Evolutionary conservation across 768 basidiomycete species (phyloP).

Genomic region (Tephrocybe sp.): DNA sequence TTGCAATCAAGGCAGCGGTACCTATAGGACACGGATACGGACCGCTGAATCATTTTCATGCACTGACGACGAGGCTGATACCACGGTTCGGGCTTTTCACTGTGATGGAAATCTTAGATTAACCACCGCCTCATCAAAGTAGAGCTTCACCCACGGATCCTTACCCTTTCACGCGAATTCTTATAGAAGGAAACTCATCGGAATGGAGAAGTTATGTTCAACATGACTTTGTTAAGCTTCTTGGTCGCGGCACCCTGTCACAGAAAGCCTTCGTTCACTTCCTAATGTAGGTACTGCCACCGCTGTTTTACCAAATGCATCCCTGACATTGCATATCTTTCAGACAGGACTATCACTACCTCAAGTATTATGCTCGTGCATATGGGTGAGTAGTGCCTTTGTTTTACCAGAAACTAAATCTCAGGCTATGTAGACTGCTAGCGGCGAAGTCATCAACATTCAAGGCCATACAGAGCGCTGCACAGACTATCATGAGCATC

Average conservation of each 20-base stretch:
- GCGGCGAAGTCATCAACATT: constrained; percentile 75
- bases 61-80: constrained; percentile 44
- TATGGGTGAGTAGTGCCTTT: constrained; percentile 48
- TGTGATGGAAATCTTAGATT: not conserved
- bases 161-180: constrained; percentile 63
- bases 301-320: not conserved
- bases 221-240: constrained; percentile 78
- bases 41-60: constrained; percentile 84
- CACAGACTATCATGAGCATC: constrained; percentile 60
- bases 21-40: constrained; percentile 75
- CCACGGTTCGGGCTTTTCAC: constrained; percentile 34
- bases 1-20: constrained; percentile 67
- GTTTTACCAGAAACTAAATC: not conserved
- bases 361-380: constrained; percentile 84
- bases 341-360: constrained; percentile 80
- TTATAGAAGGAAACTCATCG: constrained; percentile 53
- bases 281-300: constrained; percentile 57
- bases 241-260: constrained; percentile 71
- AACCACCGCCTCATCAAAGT: not conserved
- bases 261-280: constrained; percentile 75
- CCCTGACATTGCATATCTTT: not conserved
- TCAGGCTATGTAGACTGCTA: constrained; percentile 49
- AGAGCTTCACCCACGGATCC: constrained; percentile 61
- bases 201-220: constrained; percentile 76
- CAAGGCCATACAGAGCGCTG: constrained; percentile 57